Base-by-base conservation (phyloP, 306 rosid species). In the Medicago lupulina region DNA sequence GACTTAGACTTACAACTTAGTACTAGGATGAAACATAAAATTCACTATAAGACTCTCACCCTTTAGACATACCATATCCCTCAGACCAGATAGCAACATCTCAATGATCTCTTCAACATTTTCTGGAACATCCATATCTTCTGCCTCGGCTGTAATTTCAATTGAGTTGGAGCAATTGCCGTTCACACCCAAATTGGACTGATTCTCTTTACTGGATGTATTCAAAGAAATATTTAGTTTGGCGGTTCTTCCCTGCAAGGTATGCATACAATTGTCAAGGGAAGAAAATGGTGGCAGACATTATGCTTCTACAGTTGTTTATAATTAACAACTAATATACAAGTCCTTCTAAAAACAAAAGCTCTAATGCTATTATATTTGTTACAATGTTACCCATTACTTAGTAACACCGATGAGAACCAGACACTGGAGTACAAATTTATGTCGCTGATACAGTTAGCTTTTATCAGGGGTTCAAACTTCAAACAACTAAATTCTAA, bases 21-120 rank as follows among this genome's bases (percentile, higher is more conserved):
- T 25, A n/a, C 67, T 54, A 34, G 64, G 57, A 51, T 16, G 44
- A 72, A 49, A 72, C 39, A 55, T 21, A 76, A 86, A 86, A 81
- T 55, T 82, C 67, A 70, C 76, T 58, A 82, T 8, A 79, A 73
- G 66, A 64, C 74, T 79, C 86, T 82, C 85, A 83, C 83, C 86
- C 86, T 73, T 77, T 70, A 49, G 71, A 85, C 93, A 83, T 89
- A 95, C 98, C 93, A 92, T 90, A 78, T 95, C 97, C 89, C 86
- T 87, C 89, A 95, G 82, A 73, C 98, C 98, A 70, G 89, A 85
- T 43, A 95, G 88, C 81, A 92, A 73, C 91, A 86, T 87, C 89
- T 95, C 98, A 84, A 95, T 90, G 75, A 95, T 95, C 91, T 95
- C 98, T 86, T 95, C 98, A 64, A 95, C 84, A 61, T 89, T 75